Evolutionary conservation across 1,139 yeast genomes (phyloP), one percentile per base, ranked within the genome.

Genomic region (Yamadazyma atlantica): DNA sequence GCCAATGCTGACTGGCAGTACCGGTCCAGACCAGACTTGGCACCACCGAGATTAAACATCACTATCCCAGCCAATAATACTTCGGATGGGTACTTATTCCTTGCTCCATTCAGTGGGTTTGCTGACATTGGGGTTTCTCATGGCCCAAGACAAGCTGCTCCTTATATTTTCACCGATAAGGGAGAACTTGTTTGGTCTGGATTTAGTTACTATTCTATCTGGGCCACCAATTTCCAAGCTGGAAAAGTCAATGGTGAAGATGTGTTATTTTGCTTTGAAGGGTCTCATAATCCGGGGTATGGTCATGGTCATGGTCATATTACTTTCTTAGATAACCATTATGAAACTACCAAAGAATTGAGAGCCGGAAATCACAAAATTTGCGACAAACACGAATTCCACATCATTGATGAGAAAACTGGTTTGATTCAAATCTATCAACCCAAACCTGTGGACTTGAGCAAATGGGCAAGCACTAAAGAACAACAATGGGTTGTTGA

Each of bases 291-390:
- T 36, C 51, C 64, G 2, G 50, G 48, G 14, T 57, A 57, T 37
- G 69, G 68, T 5, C 67, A 63, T 43, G 68, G 69, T 1, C 65
- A 60, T 40, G 69, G 69, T n/a, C 69, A 62, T 41, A 46, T 60
- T 27, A 61, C 64, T 3, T 40, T 63, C 32, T 42, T 62, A 32
- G 50, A 59, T 44, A 40, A 53, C n/a, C 40, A 54, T 27, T 63
- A 64, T 39, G 55, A 54, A 26, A 53, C 62, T 1, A 40, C 55
- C 17, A 55, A 51, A 39, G 66, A 61, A 36, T 41, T 62, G 29
- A 48, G 62, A 32, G 67, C 60, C 12, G 68, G 64, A 5, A 54
- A 61, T 33, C 65, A 60, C 44, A 53, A 54, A 34, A 45, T 62
- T 13, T 35, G 50, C 25, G 69, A 64, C 43, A 61, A 60, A 32